Evolutionary conservation across 345 rosid species (phyloP).

Genomic region (Syzygium oleosum): DNA sequence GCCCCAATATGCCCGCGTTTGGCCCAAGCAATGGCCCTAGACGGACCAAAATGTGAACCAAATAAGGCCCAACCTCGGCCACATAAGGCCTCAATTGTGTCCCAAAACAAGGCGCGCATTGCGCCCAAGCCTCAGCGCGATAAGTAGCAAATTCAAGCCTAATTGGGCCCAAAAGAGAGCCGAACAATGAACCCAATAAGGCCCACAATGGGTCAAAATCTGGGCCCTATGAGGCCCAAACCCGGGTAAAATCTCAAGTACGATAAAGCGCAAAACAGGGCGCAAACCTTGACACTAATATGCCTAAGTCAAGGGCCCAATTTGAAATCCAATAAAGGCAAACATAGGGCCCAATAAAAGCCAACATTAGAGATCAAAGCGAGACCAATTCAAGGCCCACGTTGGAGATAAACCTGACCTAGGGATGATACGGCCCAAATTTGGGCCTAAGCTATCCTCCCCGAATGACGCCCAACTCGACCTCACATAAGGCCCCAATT

Average conservation of each 20-base stretch:
- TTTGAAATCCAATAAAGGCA: not conserved
- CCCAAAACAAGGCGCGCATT: not conserved
- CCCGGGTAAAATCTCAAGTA: not conserved
- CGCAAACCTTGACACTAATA: not conserved
- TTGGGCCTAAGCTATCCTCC: not conserved
- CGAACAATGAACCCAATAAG: not conserved
- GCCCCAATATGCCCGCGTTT: too few relatives aligned
- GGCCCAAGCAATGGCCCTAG: too few relatives aligned
- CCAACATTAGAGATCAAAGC: not conserved
- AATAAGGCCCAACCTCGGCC: too few relatives aligned
- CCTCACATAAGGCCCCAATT: not conserved
- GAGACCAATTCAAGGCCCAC: not conserved
- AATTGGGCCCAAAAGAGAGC: not conserved
- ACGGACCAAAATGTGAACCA: too few relatives aligned
- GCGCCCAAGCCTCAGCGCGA: not conserved
- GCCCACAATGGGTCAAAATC: not conserved
- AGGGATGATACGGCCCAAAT: not conserved
- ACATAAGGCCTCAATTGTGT: too few relatives aligned
- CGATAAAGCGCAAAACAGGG: not conserved
- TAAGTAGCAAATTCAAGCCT: not conserved
- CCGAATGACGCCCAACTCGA: not conserved
- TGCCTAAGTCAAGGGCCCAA: not conserved
- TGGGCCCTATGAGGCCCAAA: not conserved
- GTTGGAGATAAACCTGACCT: too few relatives aligned
- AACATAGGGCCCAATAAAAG: not conserved